phyloP scores from a whole-genome alignment of 78 protist genomes.

The Dictyostelium citrinum region DNA sequence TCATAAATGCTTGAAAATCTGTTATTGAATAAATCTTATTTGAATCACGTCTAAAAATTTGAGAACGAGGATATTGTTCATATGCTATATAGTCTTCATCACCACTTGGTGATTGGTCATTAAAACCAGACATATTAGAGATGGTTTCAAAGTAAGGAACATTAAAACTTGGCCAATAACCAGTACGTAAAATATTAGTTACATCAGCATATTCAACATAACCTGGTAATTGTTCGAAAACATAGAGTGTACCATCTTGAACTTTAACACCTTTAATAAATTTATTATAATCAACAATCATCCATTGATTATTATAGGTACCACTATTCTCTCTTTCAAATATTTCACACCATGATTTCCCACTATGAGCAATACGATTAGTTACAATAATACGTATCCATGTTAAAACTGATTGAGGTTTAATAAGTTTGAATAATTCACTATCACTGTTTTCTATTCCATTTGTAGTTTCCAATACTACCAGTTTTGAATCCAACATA shows the following conservation, averaged over 20 bases:
- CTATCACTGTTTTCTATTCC: slow-evolving; percentile 19
- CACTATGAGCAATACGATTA: slow-evolving; percentile 44
- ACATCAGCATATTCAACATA: slow-evolving; percentile 36
- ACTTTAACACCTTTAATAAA: slow-evolving; percentile 79
- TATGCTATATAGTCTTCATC: slow-evolving; percentile 23
- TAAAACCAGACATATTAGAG: slow-evolving; percentile 81
- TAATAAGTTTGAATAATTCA: slow-evolving; percentile 20
- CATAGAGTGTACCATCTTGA: slow-evolving; percentile 67
- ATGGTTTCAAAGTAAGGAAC: slow-evolving; percentile 83
- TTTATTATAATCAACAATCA: slow-evolving; percentile 77
- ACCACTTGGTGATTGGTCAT: neutral
- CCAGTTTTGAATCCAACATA: slow-evolving; percentile 26
- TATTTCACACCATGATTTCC: slow-evolving; percentile 35
- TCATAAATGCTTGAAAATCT: slow-evolving; percentile 74
- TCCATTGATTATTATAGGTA: slow-evolving; percentile 90
- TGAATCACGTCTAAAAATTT: slow-evolving; percentile 71
- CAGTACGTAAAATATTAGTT: slow-evolving; percentile 53
- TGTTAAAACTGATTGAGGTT: slow-evolving; percentile 54
- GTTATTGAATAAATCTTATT: slow-evolving; percentile 46
- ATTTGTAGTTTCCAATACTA: slow-evolving; percentile 76
- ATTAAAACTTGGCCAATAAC: slow-evolving; percentile 90
- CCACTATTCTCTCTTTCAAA: slow-evolving; percentile 71
- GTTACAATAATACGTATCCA: slow-evolving; percentile 84
- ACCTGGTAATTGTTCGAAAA: slow-evolving; percentile 94
- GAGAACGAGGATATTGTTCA: slow-evolving; percentile 65